Percentiles rank a stretch among this genome's conserved stretches.
These are phyloP conservation scores for Chytriomyces sp. DNA, from an alignment of 192 early-diverging fungal species.

Conservation along the genomic window DNA sequence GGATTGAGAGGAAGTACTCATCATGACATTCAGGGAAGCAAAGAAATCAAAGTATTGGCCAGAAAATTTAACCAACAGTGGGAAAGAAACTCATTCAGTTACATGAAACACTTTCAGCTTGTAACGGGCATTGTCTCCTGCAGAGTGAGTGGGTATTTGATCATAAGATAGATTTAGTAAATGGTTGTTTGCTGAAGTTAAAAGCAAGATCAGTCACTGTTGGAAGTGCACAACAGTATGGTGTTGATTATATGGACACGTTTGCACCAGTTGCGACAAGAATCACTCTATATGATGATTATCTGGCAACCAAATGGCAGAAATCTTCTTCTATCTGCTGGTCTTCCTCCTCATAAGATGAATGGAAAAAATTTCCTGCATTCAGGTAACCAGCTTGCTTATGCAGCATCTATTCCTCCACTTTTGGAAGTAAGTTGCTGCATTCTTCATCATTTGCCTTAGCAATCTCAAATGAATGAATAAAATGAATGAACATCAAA, in stretches of 20 bases:
- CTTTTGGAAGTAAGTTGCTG: no score
- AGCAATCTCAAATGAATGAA: no score
- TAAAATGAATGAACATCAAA: no score
- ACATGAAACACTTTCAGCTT: neutral
- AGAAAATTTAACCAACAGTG: neutral
- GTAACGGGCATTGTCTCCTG: neutral
- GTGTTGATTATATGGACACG: constrained; percentile 43
- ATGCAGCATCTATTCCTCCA: no score
- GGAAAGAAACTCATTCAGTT: neutral
- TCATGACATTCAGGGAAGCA: neutral
- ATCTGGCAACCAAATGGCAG: no score
- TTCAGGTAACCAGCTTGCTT: no score
- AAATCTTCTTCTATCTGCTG: no score
- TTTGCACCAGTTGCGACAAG: constrained; percentile 31
- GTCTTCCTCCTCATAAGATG: no score
- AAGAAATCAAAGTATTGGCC: neutral
- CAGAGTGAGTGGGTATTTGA: constrained; percentile 28
- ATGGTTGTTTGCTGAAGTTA: constrained; percentile 16
- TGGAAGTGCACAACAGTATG: constrained; percentile 36
- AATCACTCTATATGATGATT: constrained; percentile 15
- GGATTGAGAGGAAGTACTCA: neutral
- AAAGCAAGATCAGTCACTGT: constrained; percentile 40
- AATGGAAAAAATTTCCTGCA: no score
- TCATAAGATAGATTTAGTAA: constrained; percentile 25
- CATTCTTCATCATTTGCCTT: no score